phyloP scores from a whole-genome alignment of 805 yeast species.

The Cyberlindnera suaveolens region DNA sequence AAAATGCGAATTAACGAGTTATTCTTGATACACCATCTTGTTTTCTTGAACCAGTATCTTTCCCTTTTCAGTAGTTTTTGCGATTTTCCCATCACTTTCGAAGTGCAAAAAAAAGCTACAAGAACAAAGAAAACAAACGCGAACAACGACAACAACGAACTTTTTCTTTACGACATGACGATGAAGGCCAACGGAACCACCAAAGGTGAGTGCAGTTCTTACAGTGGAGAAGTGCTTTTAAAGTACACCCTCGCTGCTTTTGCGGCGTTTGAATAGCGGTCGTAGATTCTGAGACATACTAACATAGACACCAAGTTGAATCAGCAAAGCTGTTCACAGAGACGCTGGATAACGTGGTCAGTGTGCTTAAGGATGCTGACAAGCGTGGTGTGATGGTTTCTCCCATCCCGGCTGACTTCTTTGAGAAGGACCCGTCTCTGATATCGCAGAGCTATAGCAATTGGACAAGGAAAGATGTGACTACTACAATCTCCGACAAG shows the following conservation, averaged over 20 bases:
- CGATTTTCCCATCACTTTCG: neutral
- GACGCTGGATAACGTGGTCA: constrained; percentile 4
- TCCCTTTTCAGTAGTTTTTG: neutral
- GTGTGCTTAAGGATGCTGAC: constrained; percentile 10
- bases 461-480: constrained; percentile 2
- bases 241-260: too few relatives aligned
- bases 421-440: constrained; percentile 14
- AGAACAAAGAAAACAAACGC: neutral
- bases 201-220: constrained; percentile 3
- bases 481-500: constrained; percentile 39
- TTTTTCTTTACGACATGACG: neutral
- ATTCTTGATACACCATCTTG: neutral
- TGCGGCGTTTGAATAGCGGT: too few relatives aligned
- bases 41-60: neutral
- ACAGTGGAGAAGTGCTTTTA: neutral
- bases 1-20: too few relatives aligned
- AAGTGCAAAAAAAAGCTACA: neutral
- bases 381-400: constrained; percentile 11
- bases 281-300: neutral
- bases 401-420: constrained; percentile 13
- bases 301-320: constrained; percentile 7
- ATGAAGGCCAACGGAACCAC: constrained; percentile 6
- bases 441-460: constrained; percentile 10
- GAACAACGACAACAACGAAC: constrained; percentile 1
- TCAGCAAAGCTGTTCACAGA: constrained; percentile 5